Base-by-base conservation (phyloP, 208 protist genomes). In the Giardia muris region DNA sequence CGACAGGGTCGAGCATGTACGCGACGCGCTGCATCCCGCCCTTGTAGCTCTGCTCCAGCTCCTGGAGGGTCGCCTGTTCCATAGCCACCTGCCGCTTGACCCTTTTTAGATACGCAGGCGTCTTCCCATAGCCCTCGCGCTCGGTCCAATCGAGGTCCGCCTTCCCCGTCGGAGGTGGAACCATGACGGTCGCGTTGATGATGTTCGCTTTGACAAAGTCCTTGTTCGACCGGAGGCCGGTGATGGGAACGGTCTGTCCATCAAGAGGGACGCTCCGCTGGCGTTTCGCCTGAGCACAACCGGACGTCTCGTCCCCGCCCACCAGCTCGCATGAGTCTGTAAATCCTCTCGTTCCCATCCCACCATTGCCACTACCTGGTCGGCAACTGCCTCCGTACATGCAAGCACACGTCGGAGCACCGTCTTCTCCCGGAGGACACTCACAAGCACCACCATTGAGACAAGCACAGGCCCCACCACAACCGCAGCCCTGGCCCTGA, bases 171-270 rank as follows among this genome's bases (percentile, higher is more conserved):
- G 43, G 42, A 47, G n/a, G n/a, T 4, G 87, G 87, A 4, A 90
- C 43, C 87, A 90, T 90, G 43, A 90, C 42, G 1, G 1, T 47
- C 48, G 43, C 87, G 1, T 47, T 3, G 2, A 4, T 90, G n/a
- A 90, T 47, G 48, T 90, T 90, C 2, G 1, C 10, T n/a, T 47
- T 2, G 46, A 90, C 44, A 47, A 90, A 90, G 44, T 90, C 45
- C n/a, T 4, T 45, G 43, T 90, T 90, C 0, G 87, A 90, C 45
- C 45, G n/a, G n/a, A 90, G 48, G n/a, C 87, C 87, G 48, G n/a
- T 47, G 2, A 90, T 45, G 43, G 87, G 87, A 45, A 89, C 57
- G 10, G 57, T 39, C 30, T 76, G 57, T 76, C 57, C 57, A 76
- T 76, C 57, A 39, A 30, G 57, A 10, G 57, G 19, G 10, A 76